phyloP scores from a whole-genome alignment of 768 basidiomycete species.

The Pisolithus marmoratus region DNA sequence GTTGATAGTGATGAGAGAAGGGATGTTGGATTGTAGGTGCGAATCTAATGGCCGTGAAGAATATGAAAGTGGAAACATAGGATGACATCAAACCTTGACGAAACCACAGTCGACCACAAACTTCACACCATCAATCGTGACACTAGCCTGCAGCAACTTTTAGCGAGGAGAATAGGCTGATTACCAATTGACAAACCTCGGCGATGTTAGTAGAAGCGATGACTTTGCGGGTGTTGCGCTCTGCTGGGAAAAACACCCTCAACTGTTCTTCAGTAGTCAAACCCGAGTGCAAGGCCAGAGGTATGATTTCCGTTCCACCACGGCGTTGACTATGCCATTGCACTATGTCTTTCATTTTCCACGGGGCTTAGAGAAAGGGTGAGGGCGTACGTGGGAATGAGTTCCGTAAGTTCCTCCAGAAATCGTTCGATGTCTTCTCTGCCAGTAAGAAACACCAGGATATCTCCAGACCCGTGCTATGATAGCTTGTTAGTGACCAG shows the following conservation, averaged over 20 bases:
- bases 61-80: not conserved
- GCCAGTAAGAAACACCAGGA: conserved; percentile 92
- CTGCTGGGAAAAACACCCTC: conserved; percentile 72
- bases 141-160: conserved; percentile 60
- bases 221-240: conserved; percentile 78
- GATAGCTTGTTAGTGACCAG: not conserved
- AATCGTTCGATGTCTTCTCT: conserved; percentile 94
- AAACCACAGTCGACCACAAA: conserved; percentile 94
- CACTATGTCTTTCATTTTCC: not conserved
- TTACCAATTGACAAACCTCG: conserved; percentile 47
- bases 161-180: not conserved
- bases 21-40: conserved; percentile 84
- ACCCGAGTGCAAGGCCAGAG: conserved; percentile 84
- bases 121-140: conserved; percentile 93
- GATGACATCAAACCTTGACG: conserved; percentile 64
- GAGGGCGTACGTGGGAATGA: conserved; percentile 56
- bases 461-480: conserved; percentile 81
- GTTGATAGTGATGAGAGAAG: conserved; percentile 79
- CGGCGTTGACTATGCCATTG: conserved; percentile 40
- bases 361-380: not conserved
- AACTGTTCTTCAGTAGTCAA: conserved; percentile 85
- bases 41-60: conserved; percentile 48
- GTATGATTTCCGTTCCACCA: conserved; percentile 51
- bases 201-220: conserved; percentile 95
- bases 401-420: conserved; percentile 72